Percentiles rank a stretch among this genome's conserved stretches.
These are phyloP conservation scores for Melampsora americana DNA, from an alignment of 1,284 basidiomycete species.

Conservation along the genomic window DNA sequence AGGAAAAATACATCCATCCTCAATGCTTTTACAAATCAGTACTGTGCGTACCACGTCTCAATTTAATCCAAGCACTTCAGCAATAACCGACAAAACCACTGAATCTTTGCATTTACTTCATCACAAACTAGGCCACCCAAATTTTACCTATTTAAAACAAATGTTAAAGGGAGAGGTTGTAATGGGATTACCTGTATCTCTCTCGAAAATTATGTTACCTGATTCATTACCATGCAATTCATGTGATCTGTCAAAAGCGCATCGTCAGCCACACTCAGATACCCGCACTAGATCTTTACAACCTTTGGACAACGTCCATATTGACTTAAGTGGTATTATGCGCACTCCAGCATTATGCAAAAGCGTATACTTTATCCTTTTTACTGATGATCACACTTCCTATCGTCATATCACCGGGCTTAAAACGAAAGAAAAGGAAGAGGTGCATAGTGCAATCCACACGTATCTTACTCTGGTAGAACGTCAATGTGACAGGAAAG, in stretches of 20 bases:
- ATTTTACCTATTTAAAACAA: neutral
- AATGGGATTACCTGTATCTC: neutral
- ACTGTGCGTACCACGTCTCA: too few relatives aligned
- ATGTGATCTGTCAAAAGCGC: neutral
- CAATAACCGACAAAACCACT: too few relatives aligned
- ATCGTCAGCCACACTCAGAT: neutral
- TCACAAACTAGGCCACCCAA: conserved; percentile 1
- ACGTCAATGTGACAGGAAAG: too few relatives aligned
- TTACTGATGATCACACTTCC: neutral
- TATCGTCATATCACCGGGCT: neutral
- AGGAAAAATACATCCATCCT: too few relatives aligned
- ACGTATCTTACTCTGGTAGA: too few relatives aligned
- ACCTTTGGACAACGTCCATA: neutral
- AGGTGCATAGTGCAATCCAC: too few relatives aligned
- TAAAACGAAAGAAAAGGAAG: neutral
- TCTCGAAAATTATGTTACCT: neutral
- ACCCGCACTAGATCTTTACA: neutral
- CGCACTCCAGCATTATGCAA: neutral
- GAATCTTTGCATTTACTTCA: too few relatives aligned
- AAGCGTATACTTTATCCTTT: neutral
- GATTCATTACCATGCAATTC: neutral
- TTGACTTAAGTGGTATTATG: conserved; percentile 2
- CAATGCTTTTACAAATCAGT: too few relatives aligned
- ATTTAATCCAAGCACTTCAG: too few relatives aligned
- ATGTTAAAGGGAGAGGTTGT: neutral